Percentiles rank a stretch among this genome's conserved stretches.
These are phyloP conservation scores for Panus rudis DNA, from an alignment of 768 basidiomycete genomes.

Conservation along the genomic window DNA sequence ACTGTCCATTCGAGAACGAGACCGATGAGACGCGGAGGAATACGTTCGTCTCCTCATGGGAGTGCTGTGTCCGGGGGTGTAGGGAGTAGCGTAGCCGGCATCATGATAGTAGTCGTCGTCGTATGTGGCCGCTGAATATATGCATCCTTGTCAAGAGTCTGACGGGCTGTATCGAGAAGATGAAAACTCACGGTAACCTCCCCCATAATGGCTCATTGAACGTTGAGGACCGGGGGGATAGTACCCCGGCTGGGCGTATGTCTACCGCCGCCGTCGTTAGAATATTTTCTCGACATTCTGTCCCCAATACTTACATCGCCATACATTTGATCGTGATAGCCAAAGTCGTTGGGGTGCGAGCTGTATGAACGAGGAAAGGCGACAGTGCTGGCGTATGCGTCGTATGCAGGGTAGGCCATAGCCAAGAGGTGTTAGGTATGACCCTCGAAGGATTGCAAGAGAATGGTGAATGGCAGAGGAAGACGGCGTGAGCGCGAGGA, in stretches of 20 bases:
- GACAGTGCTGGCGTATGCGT: conserved; percentile 30
- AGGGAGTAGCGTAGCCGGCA: conserved; percentile 13
- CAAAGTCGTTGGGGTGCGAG: conserved; percentile 15
- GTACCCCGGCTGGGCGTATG: conserved; percentile 41
- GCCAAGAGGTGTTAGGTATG: conserved; percentile 1
- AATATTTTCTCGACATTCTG: neutral
- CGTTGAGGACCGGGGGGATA: conserved; percentile 24
- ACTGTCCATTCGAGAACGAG: conserved; percentile 24
- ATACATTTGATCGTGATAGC: conserved; percentile 39
- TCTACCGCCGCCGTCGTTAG: conserved; percentile 15
- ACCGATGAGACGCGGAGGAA: conserved; percentile 37
- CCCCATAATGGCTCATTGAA: conserved; percentile 19
- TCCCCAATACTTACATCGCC: conserved; percentile 33
- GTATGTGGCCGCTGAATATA: conserved; percentile 42
- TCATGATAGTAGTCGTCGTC: conserved; percentile 27
- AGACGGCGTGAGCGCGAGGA: conserved; percentile 1
- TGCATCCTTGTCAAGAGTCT: conserved; percentile 40
- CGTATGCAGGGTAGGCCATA: conserved; percentile 38
- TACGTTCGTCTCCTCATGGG: conserved; percentile 28
- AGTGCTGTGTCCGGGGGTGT: conserved; percentile 8
- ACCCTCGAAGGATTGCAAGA: conserved; percentile 6
- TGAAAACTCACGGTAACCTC: no score
- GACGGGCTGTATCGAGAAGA: conserved; percentile 2
- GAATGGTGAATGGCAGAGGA: conserved; percentile 3
- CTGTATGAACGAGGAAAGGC: conserved; percentile 24